Percentiles rank a stretch among this genome's conserved stretches.
These are phyloP conservation scores for Ogataea methanolica DNA, from an alignment of 805 yeast genomes.

Conservation along the genomic window DNA sequence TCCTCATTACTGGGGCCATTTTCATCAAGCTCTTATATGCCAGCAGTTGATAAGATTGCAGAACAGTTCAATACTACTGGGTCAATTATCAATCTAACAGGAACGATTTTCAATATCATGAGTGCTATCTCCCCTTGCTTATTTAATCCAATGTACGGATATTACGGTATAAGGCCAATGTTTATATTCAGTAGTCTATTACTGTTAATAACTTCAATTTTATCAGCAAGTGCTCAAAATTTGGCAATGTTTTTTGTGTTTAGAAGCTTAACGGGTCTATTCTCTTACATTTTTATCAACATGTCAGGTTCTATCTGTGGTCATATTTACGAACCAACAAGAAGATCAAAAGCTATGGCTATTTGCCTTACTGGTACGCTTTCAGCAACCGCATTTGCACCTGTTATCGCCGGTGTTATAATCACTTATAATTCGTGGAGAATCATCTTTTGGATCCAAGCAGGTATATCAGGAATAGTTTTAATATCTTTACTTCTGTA, in stretches of 20 bases:
- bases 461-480: slow-evolving; percentile 37
- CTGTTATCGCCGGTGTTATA: slow-evolving; percentile 46
- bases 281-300: slow-evolving; percentile 49
- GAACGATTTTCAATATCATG: slow-evolving; percentile 44
- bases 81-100: slow-evolving; percentile 41
- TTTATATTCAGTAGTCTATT: slow-evolving; percentile 35
- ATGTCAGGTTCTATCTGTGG: slow-evolving; percentile 45
- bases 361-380: slow-evolving; percentile 44
- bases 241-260: slow-evolving; percentile 49
- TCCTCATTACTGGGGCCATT: slow-evolving; percentile 40
- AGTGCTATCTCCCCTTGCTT: slow-evolving; percentile 50
- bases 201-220: slow-evolving; percentile 12
- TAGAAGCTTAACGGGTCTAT: slow-evolving; percentile 41
- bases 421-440: slow-evolving; percentile 48
- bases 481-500: slow-evolving; percentile 31
- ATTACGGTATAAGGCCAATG: slow-evolving; percentile 44
- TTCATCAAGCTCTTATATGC: slow-evolving; percentile 38
- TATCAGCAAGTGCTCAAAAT: slow-evolving; percentile 40
- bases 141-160: slow-evolving; percentile 42
- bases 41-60: slow-evolving; percentile 47
- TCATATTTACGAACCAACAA: slow-evolving; percentile 43
- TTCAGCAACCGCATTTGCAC: slow-evolving; percentile 46
- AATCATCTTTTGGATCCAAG: slow-evolving; percentile 43
- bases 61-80: slow-evolving; percentile 40
- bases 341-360: slow-evolving; percentile 45